phyloP scores from a whole-genome alignment of 192 early-diverging fungal species.

The Coemansia guatemalensis region DNA sequence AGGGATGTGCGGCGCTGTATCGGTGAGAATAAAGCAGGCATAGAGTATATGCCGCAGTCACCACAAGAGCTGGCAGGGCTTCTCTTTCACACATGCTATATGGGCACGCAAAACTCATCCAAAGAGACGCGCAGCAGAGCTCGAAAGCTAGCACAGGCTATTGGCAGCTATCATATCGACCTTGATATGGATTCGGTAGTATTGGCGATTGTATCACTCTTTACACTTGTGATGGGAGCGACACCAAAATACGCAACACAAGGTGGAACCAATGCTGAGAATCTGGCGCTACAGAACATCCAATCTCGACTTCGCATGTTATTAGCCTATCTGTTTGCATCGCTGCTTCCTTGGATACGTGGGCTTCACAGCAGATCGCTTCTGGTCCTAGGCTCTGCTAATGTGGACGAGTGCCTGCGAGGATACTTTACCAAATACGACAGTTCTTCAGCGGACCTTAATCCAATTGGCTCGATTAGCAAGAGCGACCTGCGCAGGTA shows the following conservation, averaged over 20 bases:
- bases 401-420: conserved; percentile 95
- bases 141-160: conserved; percentile 68
- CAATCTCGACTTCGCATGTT: conserved; percentile 97
- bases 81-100: conserved; percentile 94
- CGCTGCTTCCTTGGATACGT: conserved; percentile 85
- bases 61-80: conserved; percentile 81
- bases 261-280: conserved; percentile 84
- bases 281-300: conserved; percentile 96
- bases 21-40: conserved; percentile 40
- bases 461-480: conserved; percentile 94
- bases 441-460: conserved; percentile 95
- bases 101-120: conserved; percentile 93
- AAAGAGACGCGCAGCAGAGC: conserved; percentile 83
- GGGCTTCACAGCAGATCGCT: conserved; percentile 60
- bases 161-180: conserved; percentile 92
- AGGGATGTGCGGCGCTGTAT: conserved; percentile 67
- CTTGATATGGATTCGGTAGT: conserved; percentile 87
- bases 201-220: conserved; percentile 70
- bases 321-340: conserved; percentile 91
- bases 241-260: conserved; percentile 77
- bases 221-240: conserved; percentile 69
- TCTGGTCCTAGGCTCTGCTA: conserved; percentile 93
- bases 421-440: conserved; percentile 99
- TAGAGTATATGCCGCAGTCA: conserved; percentile 69
- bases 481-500: conserved; percentile 86